These are phyloP conservation scores for Aciculosporium take DNA, from an alignment of 2,329 filamentous ascomycete genomes.

Conservation along the genomic window DNA sequence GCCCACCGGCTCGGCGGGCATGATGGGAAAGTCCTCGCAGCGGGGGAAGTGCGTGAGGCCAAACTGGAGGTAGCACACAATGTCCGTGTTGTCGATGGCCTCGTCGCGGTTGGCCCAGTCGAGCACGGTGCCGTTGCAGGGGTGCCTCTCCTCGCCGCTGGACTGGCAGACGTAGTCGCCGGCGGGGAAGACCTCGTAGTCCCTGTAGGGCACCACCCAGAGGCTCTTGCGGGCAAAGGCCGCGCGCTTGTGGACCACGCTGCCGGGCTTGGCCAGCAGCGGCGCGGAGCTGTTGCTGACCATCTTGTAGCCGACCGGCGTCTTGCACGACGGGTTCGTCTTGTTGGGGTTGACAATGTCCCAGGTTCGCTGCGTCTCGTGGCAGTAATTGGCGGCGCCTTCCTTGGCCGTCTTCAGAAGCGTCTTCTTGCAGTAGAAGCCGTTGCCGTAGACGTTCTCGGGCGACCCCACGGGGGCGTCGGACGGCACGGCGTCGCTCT, in stretches of 20 bases:
- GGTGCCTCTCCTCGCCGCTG: constrained; percentile 16
- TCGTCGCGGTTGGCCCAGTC: constrained; percentile 36
- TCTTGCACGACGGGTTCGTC: constrained; percentile 26
- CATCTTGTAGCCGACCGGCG: constrained; percentile 32
- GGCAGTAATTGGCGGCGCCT: constrained; percentile 12
- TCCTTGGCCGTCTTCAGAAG: constrained; percentile 12
- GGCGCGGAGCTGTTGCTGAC: constrained; percentile 31
- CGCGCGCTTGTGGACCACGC: constrained; percentile 24
- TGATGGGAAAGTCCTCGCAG: constrained; percentile 53
- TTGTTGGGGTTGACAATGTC: constrained; percentile 28
- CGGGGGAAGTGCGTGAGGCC: constrained; percentile 47
- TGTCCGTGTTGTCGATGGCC: constrained; percentile 32
- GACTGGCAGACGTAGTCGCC: constrained; percentile 34
- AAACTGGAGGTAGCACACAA: constrained; percentile 37
- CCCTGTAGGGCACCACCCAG: constrained; percentile 28
- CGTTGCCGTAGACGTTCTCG: constrained; percentile 63
- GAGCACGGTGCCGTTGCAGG: constrained; percentile 18
- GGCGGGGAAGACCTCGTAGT: constrained; percentile 28
- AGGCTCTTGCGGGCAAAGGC: constrained; percentile 28
- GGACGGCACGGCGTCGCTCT: constrained; percentile 51
- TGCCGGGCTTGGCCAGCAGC: constrained; percentile 27
- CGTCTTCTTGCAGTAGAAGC: constrained; percentile 37
- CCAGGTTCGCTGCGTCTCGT: constrained; percentile 15
- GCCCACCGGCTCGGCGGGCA: constrained; percentile 45
- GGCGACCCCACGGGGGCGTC: constrained; percentile 48